phyloP scores from a whole-genome alignment of 768 basidiomycete species.

The Trametes sanguinea region DNA sequence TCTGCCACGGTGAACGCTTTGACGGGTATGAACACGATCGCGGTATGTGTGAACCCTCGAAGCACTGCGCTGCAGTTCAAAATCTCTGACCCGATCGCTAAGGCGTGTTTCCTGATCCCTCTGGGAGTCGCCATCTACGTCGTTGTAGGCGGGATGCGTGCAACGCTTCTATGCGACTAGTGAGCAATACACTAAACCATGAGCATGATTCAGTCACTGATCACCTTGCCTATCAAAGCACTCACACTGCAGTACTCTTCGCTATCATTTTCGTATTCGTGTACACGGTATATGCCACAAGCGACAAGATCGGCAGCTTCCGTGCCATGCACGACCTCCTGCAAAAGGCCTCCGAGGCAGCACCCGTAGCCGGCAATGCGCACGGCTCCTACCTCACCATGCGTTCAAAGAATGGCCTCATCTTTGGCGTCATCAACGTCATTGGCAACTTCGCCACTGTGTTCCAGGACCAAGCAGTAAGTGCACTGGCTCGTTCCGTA shows the following conservation, averaged over 20 bases:
- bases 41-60: slow-evolving; percentile 38
- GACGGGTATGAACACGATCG: slow-evolving; percentile 89
- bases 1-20: slow-evolving; percentile 86
- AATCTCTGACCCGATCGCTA: not conserved
- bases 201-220: not conserved
- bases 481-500: not conserved
- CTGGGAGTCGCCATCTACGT: slow-evolving; percentile 88
- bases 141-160: slow-evolving; percentile 83
- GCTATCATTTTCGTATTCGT: slow-evolving; percentile 76
- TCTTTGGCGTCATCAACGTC: slow-evolving; percentile 82
- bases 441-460: slow-evolving; percentile 80
- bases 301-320: slow-evolving; percentile 77
- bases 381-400: slow-evolving; percentile 76
- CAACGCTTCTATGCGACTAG: slow-evolving; percentile 86
- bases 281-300: slow-evolving; percentile 84
- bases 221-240: slow-evolving; percentile 45
- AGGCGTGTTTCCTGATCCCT: slow-evolving; percentile 91
- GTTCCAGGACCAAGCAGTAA: slow-evolving; percentile 48
- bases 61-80: not conserved
- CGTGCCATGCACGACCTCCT: slow-evolving; percentile 79
- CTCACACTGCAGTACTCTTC: slow-evolving; percentile 85
- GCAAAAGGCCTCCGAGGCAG: slow-evolving; percentile 47
- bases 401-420: slow-evolving; percentile 53
- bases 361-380: slow-evolving; percentile 80
- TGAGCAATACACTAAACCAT: slow-evolving; percentile 38